These are phyloP conservation scores for Xylaria bambusicola DNA, from an alignment of 495 filamentous ascomycete species.

Conservation along the genomic window DNA sequence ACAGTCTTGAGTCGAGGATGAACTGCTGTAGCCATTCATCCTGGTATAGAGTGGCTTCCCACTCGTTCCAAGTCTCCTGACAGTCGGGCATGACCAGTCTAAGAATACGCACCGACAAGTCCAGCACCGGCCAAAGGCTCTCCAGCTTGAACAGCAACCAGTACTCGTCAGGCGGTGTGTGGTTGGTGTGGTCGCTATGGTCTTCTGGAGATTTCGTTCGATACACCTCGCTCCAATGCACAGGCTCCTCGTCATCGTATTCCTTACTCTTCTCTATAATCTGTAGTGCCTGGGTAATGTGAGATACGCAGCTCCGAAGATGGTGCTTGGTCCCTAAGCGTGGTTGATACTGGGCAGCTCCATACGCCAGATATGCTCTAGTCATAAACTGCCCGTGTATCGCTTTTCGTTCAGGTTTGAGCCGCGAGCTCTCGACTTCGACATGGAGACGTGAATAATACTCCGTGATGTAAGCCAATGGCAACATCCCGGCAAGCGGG, in stretches of 20 bases:
- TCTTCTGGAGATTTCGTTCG: neutral
- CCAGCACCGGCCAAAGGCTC: constrained; percentile 26
- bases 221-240: constrained; percentile 32
- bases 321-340: constrained; percentile 10
- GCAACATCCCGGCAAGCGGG: constrained; percentile 16
- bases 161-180: constrained; percentile 21
- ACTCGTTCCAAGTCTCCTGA: constrained; percentile 23
- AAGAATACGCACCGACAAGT: constrained; percentile 24
- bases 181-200: no score
- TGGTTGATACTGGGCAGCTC: constrained; percentile 10
- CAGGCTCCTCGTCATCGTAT: constrained; percentile 23
- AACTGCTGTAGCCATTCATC: constrained; percentile 26
- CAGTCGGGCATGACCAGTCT: constrained; percentile 19
- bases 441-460: constrained; percentile 19
- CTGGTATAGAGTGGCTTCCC: constrained; percentile 18
- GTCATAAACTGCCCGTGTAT: constrained; percentile 20
- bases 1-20: constrained; percentile 23
- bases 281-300: constrained; percentile 18
- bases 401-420: constrained; percentile 19
- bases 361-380: constrained; percentile 20
- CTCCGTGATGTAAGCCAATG: constrained; percentile 11
- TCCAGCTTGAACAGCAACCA: constrained; percentile 31
- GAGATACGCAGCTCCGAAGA: constrained; percentile 14
- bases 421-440: constrained; percentile 22
- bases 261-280: constrained; percentile 19